Evolutionary conservation across 139 green algal species (phyloP).

Genomic region (Axilococcus clingmanii): DNA sequence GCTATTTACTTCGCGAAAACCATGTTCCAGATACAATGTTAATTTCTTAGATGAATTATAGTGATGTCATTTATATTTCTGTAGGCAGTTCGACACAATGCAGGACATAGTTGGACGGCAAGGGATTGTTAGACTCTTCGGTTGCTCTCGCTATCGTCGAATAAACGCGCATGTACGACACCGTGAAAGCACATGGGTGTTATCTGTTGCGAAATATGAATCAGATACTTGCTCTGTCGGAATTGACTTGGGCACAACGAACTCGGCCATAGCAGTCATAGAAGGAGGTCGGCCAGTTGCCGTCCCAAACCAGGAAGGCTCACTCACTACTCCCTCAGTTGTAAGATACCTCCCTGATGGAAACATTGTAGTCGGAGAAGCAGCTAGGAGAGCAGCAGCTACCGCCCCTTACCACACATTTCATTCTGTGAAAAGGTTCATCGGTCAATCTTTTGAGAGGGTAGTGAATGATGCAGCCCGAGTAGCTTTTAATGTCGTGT

Average conservation of each 20-base stretch:
- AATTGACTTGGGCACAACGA: conserved; percentile 97
- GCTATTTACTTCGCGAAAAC: no score
- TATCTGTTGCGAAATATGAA: not conserved
- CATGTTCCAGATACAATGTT: no score
- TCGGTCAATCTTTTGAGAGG: conserved; percentile 41
- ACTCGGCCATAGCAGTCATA: conserved; percentile 73
- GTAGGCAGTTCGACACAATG: no score
- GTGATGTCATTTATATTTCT: no score
- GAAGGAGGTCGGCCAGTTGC: conserved; percentile 40
- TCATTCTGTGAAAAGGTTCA: conserved; percentile 81
- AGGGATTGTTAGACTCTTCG: no score
- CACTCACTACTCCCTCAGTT: conserved; percentile 58
- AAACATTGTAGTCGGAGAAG: conserved; percentile 43
- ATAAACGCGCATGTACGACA: no score
- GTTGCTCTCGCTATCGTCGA: no score
- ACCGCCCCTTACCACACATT: conserved; percentile 55
- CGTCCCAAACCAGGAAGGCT: conserved; percentile 44
- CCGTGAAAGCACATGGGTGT: no score
- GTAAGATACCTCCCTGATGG: conserved; percentile 44
- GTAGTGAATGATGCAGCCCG: conserved; percentile 34
- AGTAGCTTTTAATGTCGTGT: conserved; percentile 33
- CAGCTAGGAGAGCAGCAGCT: conserved; percentile 29
- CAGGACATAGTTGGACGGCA: no score
- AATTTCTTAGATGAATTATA: no score
- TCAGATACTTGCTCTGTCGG: conserved; percentile 42